Percentiles rank a stretch among this genome's conserved stretches.
phyloP scores from a whole-genome alignment of 768 basidiomycete species.

The Russula dissimulans region DNA sequence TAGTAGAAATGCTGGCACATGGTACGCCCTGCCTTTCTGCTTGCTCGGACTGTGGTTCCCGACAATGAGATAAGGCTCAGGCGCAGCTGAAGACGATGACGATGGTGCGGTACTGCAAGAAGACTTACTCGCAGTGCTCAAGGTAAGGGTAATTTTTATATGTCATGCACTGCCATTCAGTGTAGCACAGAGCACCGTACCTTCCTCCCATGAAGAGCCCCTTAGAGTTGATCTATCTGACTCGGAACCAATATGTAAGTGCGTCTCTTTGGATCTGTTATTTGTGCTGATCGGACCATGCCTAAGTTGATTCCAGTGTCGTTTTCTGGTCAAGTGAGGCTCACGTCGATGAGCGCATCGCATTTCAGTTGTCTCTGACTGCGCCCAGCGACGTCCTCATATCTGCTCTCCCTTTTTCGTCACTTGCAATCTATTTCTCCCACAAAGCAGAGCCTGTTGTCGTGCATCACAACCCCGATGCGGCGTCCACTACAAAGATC shows the following conservation, averaged over 20 bases:
- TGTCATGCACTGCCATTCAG: not conserved
- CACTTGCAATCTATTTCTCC: conserved; percentile 52
- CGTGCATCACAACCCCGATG: conserved; percentile 35
- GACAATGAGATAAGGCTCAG: conserved; percentile 20
- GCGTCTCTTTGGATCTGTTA: conserved; percentile 4
- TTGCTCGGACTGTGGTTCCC: not conserved
- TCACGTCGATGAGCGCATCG: conserved; percentile 47
- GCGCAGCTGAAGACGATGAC: conserved; percentile 32
- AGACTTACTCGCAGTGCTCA: conserved; percentile 62
- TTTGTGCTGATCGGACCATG: not conserved
- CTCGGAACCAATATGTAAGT: conserved; percentile 53
- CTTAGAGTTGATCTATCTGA: conserved; percentile 57
- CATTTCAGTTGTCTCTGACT: conserved; percentile 67
- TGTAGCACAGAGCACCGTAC: conserved; percentile 54
- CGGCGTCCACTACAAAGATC: conserved; percentile 22
- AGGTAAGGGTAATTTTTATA: conserved; percentile 35
- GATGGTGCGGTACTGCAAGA: conserved; percentile 49
- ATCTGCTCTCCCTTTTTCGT: conserved; percentile 50
- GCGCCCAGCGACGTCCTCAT: conserved; percentile 43
- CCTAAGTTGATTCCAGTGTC: conserved; percentile 50
- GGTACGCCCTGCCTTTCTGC: conserved; percentile 36
- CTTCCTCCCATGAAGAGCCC: conserved; percentile 44
- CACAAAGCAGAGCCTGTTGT: conserved; percentile 39
- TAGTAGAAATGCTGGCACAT: conserved; percentile 76
- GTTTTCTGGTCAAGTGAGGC: conserved; percentile 66